These are phyloP conservation scores for Fomitopsis schrenkii DNA, from an alignment of 1,284 basidiomycete genomes.

Conservation along the genomic window DNA sequence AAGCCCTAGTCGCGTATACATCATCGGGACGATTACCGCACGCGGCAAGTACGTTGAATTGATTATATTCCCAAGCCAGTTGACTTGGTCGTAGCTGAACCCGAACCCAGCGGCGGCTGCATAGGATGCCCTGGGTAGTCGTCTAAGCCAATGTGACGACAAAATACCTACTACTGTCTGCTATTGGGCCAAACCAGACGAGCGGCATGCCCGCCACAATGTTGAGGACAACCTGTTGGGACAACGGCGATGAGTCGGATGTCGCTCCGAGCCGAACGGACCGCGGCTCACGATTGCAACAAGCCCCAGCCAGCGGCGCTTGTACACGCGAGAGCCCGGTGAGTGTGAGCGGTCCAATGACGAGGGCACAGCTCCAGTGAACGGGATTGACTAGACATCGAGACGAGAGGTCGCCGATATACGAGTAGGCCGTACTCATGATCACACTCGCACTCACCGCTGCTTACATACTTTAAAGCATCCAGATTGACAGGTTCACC, in stretches of 20 bases:
- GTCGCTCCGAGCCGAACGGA: no score
- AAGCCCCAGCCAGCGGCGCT: constrained; percentile 59
- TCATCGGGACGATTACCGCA: constrained; percentile 50
- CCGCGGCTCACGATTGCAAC: constrained; percentile 47
- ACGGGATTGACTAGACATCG: no score
- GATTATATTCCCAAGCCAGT: constrained; percentile 73
- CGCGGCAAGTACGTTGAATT: constrained; percentile 57
- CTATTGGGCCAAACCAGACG: constrained; percentile 73
- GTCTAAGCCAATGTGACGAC: neutral
- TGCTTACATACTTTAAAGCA: no score
- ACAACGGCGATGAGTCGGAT: no score
- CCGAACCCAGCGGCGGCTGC: constrained; percentile 56
- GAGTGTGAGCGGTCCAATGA: no score
- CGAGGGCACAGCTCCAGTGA: no score
- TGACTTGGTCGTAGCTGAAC: constrained; percentile 62
- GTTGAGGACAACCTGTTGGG: constrained; percentile 25
- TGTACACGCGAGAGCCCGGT: constrained; percentile 46
- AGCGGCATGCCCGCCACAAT: constrained; percentile 55
- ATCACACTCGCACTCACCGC: no score
- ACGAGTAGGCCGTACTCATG: no score
- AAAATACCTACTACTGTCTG: constrained; percentile 46
- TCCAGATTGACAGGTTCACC: no score
- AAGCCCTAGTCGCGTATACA: constrained; percentile 56
- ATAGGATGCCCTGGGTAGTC: no score
- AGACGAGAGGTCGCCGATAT: no score